Conservation (phyloP, 2,329 filamentous ascomycete genomes). For the Aspergillus thermomutatus region DNA sequence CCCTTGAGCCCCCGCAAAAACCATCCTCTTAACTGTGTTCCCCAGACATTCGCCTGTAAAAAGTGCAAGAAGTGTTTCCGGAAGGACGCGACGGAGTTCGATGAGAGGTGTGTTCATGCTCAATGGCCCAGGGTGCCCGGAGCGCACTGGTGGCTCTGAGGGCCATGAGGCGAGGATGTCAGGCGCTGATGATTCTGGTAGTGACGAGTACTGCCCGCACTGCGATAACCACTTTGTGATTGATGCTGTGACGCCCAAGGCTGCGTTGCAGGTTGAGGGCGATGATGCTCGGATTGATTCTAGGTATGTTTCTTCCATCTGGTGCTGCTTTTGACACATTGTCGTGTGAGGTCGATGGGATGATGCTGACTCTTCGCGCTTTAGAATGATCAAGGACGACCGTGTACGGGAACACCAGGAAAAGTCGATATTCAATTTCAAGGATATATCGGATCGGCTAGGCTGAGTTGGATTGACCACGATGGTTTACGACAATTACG, state of each 20-base stretch:
- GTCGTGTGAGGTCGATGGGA: not conserved
- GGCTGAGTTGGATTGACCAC: constrained; percentile 52
- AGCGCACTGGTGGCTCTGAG: not conserved
- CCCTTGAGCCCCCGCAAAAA: constrained; percentile 2
- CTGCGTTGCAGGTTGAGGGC: constrained; percentile 80
- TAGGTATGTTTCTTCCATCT: constrained; percentile 43
- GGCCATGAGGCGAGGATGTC: not conserved
- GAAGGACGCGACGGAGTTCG: constrained; percentile 87
- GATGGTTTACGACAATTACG: constrained; percentile 29
- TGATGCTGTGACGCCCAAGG: constrained; percentile 79
- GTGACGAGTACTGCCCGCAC: constrained; percentile 97
- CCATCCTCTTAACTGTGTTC: not conserved
- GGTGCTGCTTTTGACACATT: not conserved
- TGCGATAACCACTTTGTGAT: constrained; percentile 98
- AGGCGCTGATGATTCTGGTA: constrained; percentile 20
- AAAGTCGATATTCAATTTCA: constrained; percentile 72
- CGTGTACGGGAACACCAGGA: constrained; percentile 60
- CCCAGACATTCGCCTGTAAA: constrained; percentile 80
- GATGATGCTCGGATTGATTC: constrained; percentile 83
- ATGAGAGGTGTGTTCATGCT: constrained; percentile 60
- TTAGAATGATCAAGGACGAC: constrained; percentile 86
- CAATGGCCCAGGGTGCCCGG: not conserved
- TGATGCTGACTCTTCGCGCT: constrained; percentile 11
- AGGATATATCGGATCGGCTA: constrained; percentile 69
- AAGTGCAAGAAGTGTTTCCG: constrained; percentile 99